phyloP scores from a whole-genome alignment of 768 basidiomycete genomes.

The Nidula microcarpa region DNA sequence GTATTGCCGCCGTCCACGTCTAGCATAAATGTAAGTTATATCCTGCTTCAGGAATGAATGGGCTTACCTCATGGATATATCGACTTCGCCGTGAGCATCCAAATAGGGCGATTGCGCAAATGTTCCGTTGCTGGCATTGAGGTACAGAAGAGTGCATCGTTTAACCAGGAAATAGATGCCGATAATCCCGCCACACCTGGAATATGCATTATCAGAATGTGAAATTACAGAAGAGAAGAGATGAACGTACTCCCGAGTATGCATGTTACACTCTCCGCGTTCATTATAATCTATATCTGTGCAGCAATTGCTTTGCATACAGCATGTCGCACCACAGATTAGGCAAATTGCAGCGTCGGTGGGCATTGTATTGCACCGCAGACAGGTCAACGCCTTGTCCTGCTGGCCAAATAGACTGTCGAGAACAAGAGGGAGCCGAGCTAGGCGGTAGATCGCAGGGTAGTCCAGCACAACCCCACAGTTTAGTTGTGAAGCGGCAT shows the following conservation, averaged over 20 bases:
- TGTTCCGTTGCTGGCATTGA: slow-evolving; percentile 87
- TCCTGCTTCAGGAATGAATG: background rate
- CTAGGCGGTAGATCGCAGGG: slow-evolving; percentile 78
- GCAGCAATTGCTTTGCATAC: slow-evolving; percentile 93
- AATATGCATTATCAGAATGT: slow-evolving; percentile 3
- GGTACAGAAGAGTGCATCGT: slow-evolving; percentile 84
- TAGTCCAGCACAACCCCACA: slow-evolving; percentile 81
- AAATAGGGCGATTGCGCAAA: slow-evolving; percentile 89
- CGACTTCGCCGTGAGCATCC: slow-evolving; percentile 92
- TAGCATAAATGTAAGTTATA: slow-evolving; percentile 19
- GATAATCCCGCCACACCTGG: slow-evolving; percentile 84
- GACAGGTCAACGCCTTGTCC: slow-evolving; percentile 71
- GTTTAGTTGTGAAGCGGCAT: slow-evolving; percentile 74
- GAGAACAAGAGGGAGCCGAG: slow-evolving; percentile 74
- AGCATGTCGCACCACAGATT: slow-evolving; percentile 83
- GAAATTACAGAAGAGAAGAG: slow-evolving; percentile 1
- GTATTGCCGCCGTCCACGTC: slow-evolving; percentile 86
- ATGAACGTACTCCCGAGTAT: slow-evolving; percentile 81
- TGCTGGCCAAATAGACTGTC: slow-evolving; percentile 81
- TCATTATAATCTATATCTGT: slow-evolving; percentile 59
- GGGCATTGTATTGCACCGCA: slow-evolving; percentile 74
- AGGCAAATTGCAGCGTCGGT: slow-evolving; percentile 88
- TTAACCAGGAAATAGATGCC: slow-evolving; percentile 92
- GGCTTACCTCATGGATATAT: slow-evolving; percentile 82
- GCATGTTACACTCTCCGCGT: slow-evolving; percentile 93